Evolutionary conservation across 2,329 filamentous ascomycete genomes (phyloP), one percentile per base, ranked within the genome.

Genomic region (Cladophialophora yegresii): DNA sequence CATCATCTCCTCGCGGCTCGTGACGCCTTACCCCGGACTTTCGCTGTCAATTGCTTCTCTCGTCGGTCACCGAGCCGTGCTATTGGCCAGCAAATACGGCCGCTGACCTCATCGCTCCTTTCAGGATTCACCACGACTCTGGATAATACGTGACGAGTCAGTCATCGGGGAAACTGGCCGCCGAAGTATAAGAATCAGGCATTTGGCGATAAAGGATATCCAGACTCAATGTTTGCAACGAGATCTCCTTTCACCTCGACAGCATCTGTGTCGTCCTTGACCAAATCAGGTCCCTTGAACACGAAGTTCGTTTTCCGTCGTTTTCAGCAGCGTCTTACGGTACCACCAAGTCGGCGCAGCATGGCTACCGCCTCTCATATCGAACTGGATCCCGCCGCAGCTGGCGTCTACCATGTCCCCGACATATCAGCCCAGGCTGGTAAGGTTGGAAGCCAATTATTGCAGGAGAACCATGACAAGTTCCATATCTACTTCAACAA

Each of bases 401-500:
- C 77, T 12, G 82, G 83, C 0, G 75, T 81, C 22, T 85, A 81
- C 69, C 80, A 77, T 64, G 73, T 78, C 1, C 72, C 74, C 66
- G 79, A 66, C 77, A 77, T 81, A 47, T 58, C 64, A 7, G 36
- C 83, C 1, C 85, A 86, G 36, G 83, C 87, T 0, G 89, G 91
- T 0, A 77, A 80, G 45, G 87, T 81, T 64, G 82, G 84, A 0
- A 88, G 87, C 3, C 81, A 89, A 67, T 77, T 96, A 3, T 78
- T 97, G 20, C 90, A 96, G 73, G 79, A 87, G 63, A 92, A 96
- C 72, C 83, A 95, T 68, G 84, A 84, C 30, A 78, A 77, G 36
- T 85, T 92, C 71, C 90, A 96, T 73, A 88, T 92, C 63, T 96
- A 89, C 78, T 96, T 92, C 81, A 96, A 95, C 66, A 65, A 83